Base-by-base conservation (phyloP, 2,329 filamentous ascomycete genomes). In the Cytospora leucostoma region DNA sequence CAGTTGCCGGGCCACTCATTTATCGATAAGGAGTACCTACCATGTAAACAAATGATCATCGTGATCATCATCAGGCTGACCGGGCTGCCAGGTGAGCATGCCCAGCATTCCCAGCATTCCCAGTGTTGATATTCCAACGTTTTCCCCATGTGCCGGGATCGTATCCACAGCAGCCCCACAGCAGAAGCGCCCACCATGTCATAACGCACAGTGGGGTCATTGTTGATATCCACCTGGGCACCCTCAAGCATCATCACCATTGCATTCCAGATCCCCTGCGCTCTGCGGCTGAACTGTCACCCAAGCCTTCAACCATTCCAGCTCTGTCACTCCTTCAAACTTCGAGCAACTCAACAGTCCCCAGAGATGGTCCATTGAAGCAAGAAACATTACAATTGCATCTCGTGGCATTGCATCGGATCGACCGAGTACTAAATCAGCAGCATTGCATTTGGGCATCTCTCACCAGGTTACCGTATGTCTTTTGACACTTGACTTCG, bases 151-250 rank as follows among this genome's bases (percentile, higher is more conserved):
- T n/a, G 38, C 15, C 17, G 10, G 21, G 44, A 19, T 15, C 15
- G 17, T 40, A 17, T 40, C 38, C 38, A 40, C n/a, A 47, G 11
- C n/a, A 47, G 44, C 44, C 11, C 44, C 44, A 47, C n/a, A 47
- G 12, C n/a, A 21, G 7, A 47, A 47, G 27, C 27, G 27, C 27
- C 27, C 27, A 27, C 27, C 27, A 27, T 4, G 19, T 12, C 32
- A 53, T 19, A 15, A 12, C 34, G n/a, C 51, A 35, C 34, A 15
- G 34, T 53, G 51, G 51, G 12, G 51, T 35, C 21, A 33, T 19
- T 61, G 33, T 49, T 55, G 51, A 53, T 38, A 32, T n/a, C 59
- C 59, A 61, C n/a, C n/a, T n/a, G n/a, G n/a, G n/a, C n/a, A n/a
- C 59, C 47, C 47, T 13, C 47, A 59, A 49, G 47, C 56, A 59